Conservation (phyloP, 2,329 filamentous ascomycete species). For the Albifimbria verrucaria region DNA sequence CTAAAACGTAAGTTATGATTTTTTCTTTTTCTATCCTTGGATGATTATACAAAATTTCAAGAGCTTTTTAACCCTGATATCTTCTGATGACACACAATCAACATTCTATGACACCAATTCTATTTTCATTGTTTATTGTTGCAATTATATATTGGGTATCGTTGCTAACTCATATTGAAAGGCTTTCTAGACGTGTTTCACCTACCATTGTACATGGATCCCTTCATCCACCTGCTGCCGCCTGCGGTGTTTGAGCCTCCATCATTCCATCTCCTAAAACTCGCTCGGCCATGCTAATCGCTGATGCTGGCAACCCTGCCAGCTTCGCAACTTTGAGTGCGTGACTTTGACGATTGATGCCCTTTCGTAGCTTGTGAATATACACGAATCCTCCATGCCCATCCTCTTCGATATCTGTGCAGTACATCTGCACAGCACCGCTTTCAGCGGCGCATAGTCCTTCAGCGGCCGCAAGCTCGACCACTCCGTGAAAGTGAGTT, state of each 20-base stretch:
- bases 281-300: constrained; percentile 63
- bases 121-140: constrained; percentile 14
- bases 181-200: constrained; percentile 1
- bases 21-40: constrained; percentile 23
- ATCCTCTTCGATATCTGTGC: constrained; percentile 83
- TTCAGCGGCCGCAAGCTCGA: constrained; percentile 66
- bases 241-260: neutral
- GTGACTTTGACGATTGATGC: constrained; percentile 84
- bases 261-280: constrained; percentile 40
- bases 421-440: constrained; percentile 67
- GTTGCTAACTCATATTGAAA: constrained; percentile 32
- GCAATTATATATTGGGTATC: constrained; percentile 27
- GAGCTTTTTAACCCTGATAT: constrained; percentile 69
- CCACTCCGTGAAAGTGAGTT: constrained; percentile 86
- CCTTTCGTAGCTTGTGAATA: constrained; percentile 75
- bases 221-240: neutral
- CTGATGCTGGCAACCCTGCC: constrained; percentile 74
- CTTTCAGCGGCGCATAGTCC: constrained; percentile 34
- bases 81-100: constrained; percentile 57
- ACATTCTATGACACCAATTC: constrained; percentile 52
- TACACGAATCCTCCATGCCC: constrained; percentile 72
- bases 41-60: constrained; percentile 58
- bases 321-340: constrained; percentile 91
- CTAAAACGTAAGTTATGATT: constrained; percentile 43
- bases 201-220: neutral